phyloP scores from a whole-genome alignment of 2,329 filamentous ascomycete species.

The Colletotrichum sp. region DNA sequence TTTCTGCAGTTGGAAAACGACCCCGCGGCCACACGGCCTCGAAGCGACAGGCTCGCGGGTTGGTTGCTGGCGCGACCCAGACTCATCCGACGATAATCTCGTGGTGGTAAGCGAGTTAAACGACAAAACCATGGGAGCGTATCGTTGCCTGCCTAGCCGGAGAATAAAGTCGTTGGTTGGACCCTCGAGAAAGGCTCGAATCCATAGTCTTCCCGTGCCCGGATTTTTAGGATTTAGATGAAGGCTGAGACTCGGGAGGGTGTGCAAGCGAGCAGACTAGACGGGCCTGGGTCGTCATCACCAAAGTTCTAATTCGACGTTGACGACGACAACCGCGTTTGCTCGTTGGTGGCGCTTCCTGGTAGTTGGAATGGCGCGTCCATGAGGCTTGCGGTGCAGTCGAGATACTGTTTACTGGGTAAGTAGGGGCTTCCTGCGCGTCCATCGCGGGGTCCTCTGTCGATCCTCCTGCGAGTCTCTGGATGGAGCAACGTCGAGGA shows the following conservation, averaged over 20 bases:
- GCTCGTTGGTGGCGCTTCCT: not conserved
- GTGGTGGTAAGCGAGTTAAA: not conserved
- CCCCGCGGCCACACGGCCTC: not conserved
- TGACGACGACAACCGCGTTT: not conserved
- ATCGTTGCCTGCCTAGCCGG: not conserved
- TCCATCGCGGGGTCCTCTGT: not conserved
- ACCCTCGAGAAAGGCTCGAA: not conserved
- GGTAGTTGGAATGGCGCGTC: conserved; percentile 5
- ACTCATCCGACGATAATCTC: not conserved
- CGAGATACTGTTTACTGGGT: not conserved
- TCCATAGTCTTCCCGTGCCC: not conserved
- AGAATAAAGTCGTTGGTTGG: conserved; percentile 3
- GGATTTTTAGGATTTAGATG: not conserved
- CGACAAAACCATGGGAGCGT: not conserved
- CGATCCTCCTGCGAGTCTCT: conserved; percentile 14
- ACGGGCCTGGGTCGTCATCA: not conserved
- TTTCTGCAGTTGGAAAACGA: not conserved
- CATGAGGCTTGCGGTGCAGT: conserved; percentile 1
- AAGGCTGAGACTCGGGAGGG: not conserved
- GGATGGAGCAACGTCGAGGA: not conserved
- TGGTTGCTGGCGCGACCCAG: not conserved
- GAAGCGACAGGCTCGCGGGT: not conserved
- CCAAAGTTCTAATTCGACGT: not conserved
- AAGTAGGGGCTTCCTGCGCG: not conserved
- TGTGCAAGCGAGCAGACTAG: not conserved